Base-by-base conservation (phyloP, 768 basidiomycete species). In the Roridomyces roridus region DNA sequence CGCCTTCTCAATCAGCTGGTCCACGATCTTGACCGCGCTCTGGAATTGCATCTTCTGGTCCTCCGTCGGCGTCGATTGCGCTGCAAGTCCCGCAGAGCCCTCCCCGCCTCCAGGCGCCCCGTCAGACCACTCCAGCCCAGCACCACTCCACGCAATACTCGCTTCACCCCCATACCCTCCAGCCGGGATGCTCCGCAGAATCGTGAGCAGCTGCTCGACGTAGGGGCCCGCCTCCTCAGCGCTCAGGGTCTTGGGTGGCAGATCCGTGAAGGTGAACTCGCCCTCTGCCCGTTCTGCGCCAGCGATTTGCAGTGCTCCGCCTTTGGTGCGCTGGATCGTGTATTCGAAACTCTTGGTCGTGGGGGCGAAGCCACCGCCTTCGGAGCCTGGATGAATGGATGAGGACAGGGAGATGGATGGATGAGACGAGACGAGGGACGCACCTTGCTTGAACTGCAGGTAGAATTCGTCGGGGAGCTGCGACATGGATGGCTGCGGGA, bases 41-140 rank as follows among this genome's bases (percentile, higher is more conserved):
- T 77, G 80, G 68, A 93, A 94, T 69, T 84, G 77, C n/a, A 50
- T 73, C 73, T 85, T 89, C 51, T 93, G 73, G 64, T 85, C 85
- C 12, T 77, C 80, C 23, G 84, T 84, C 12, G 86, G 72, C 56
- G n/a, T n/a, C n/a, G n/a, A n/a, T n/a, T 82, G 80, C 78, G 1
- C 60, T 45, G 62, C 84, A 85, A 7, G n/a, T n/a, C n/a, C n/a
- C n/a, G n/a, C n/a, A n/a, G n/a, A 20, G 46, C 10, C 82, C 88
- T 5, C 80, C 80, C n/a, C n/a, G n/a, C n/a, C n/a, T n/a, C n/a
- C n/a, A n/a, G 86, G 85, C 0, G 82, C 84, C 3, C 83, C 84
- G 65, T 87, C 88, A 37, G 51, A 67, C 89, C 89, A 91, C 68
- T 76, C 61, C n/a, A 89, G 67, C 62, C 84, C 81, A 0, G 82